Evolutionary conservation across 306 rosid genomes (phyloP).

Genomic region (Mucuna pruriens): DNA sequence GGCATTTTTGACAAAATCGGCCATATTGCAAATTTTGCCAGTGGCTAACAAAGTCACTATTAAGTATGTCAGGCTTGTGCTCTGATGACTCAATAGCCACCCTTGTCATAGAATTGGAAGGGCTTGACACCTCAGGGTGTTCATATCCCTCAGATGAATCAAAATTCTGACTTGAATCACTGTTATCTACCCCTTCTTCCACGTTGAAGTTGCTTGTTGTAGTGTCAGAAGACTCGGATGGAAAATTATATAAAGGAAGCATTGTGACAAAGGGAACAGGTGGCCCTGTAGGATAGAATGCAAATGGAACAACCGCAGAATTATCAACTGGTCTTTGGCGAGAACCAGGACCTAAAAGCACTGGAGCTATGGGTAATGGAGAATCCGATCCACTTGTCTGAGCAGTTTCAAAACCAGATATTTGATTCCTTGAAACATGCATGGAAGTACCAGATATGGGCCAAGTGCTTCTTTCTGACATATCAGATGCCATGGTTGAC

Average conservation of each 20-base stretch:
- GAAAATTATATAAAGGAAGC: conserved; percentile 76
- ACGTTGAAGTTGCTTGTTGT: conserved; percentile 64
- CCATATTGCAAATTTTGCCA: conserved; percentile 86
- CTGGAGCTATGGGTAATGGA: conserved; percentile 61
- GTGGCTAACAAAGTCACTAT: conserved; percentile 83
- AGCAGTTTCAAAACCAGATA: conserved; percentile 68
- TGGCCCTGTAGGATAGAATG: conserved; percentile 97
- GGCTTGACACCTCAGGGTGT: conserved; percentile 60
- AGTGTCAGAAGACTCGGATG: conserved; percentile 66
- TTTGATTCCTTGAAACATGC: conserved; percentile 67
- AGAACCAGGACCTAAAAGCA: conserved; percentile 75
- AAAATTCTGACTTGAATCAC: conserved; percentile 66
- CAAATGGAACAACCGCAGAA: conserved; percentile 64
- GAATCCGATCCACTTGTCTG: conserved; percentile 85
- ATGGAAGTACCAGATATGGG: conserved; percentile 50
- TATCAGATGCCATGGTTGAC: conserved; percentile 54
- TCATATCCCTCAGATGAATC: conserved; percentile 67
- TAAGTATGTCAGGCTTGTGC: conserved; percentile 78
- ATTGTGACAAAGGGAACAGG: conserved; percentile 89
- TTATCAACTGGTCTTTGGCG: conserved; percentile 69
- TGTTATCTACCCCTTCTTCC: conserved; percentile 67
- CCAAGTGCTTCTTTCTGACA: conserved; percentile 61
- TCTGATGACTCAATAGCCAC: conserved; percentile 55
- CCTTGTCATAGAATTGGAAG: conserved; percentile 57
- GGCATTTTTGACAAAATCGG: conserved; percentile 67